Percentiles rank a stretch among this genome's conserved stretches.
Evolutionary conservation across 129 eudicot species (phyloP).

Genomic region (Artemisia argyi): DNA sequence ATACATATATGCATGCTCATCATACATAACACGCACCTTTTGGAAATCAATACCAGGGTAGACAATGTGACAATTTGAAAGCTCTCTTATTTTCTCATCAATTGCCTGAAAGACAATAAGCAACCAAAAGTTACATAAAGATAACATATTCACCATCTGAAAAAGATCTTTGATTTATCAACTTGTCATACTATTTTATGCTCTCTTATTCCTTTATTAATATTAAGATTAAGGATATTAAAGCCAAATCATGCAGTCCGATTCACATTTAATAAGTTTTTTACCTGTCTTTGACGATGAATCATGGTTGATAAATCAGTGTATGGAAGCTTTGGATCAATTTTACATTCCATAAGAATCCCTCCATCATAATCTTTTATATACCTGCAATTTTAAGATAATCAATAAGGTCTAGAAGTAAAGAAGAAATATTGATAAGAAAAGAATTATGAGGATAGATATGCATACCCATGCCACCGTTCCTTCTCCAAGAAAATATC

Average conservation of each 20-base stretch:
- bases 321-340: slow-evolving; percentile 98
- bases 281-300: slow-evolving; percentile 92
- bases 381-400: slow-evolving; percentile 46
- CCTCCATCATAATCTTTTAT: slow-evolving; percentile 98
- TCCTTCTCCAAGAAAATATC: slow-evolving; percentile 90
- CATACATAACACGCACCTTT: slow-evolving; percentile 54
- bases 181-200: neutral
- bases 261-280: slow-evolving; percentile 13
- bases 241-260: neutral
- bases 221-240: too few relatives aligned
- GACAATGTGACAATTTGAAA: slow-evolving; percentile 91
- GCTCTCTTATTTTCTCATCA: slow-evolving; percentile 92
- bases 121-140: neutral
- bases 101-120: slow-evolving; percentile 63
- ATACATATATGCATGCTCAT: neutral
- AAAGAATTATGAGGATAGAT: neutral
- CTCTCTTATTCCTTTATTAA: neutral
- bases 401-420: slow-evolving; percentile 5
- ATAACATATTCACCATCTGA: slow-evolving; percentile 6
- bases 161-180: neutral
- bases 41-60: slow-evolving; percentile 76
- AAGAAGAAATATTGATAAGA: neutral
- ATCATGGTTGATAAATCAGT: slow-evolving; percentile 97
- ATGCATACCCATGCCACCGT: slow-evolving; percentile 92
- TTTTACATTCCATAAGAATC: slow-evolving; percentile 97